Evolutionary conservation across 2,329 filamentous ascomycete species (phyloP), one percentile per base, ranked within the genome.

Genomic region (Alternaria viburni): DNA sequence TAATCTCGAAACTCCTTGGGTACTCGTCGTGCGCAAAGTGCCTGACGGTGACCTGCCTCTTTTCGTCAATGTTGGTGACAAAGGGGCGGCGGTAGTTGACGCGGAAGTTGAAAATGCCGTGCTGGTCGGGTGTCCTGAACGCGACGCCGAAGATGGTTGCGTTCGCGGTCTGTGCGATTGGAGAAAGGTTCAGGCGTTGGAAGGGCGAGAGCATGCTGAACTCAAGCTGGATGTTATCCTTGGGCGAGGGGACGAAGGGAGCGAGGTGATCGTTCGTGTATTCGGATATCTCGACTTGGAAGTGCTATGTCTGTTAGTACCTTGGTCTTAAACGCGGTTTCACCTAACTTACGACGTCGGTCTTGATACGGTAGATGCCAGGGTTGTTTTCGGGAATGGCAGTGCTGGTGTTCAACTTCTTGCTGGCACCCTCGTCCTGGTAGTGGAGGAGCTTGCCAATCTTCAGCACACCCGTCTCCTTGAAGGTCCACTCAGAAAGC

Each of bases 151-250:
- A 99, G 65, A 91, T 86, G 54, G 92, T 90, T 68, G 89, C 89
- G 73, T 92, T 90, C 58, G 85, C 81, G 2, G 89, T 90, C 25
- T 84, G 85, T 30, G 82, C 80, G 50, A 83, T 72, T 0, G 88
- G 87, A 9, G 83, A 74, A 30, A 99, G 89, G 63, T 89, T 85
- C 32, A 98, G 86, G 45, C 96, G 94, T 83, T 97, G 91, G 88
- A 97, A 98, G 60, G 96, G 95, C 2, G 95, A 97, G 50, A 99
- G 91, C 96, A 98, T 99, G 83, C 90, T 94, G 85, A 98, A 97
- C 81, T 99, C 96, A 66, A 99, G 92, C 81, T 99, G 96, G 32
- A 99, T 78, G 26, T 85, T 86, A 78, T 99, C 96, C 66, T 82
- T 85, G 9, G 85, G 77, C 21, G 93, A 89, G 19, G 91, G 84